Evolutionary conservation across 2,329 filamentous ascomycete genomes (phyloP), one percentile per base, ranked within the genome.

Genomic region (Clarireedia hainanense): DNA sequence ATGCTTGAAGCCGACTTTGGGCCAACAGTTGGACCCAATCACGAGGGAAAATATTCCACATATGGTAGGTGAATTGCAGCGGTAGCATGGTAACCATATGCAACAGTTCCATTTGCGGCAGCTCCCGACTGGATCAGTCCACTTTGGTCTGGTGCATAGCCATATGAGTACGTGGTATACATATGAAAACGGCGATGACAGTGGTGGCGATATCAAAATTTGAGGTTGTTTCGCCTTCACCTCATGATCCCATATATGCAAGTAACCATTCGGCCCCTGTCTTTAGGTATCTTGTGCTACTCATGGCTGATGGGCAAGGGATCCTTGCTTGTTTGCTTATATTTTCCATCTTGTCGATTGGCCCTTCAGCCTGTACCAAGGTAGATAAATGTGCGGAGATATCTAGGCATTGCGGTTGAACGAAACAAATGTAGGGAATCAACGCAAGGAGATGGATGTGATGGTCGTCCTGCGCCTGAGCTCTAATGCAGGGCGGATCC

Each of bases 181-280:
- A 47, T 49, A 40, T 49, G 17, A 4, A 23, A 43, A 23, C 17
- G 23, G n/a, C 30, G 12, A 12, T 12, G 30, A 34, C 12, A 12
- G 30, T 34, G 14, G 39, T 43, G 23, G 5, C 20, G 45, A 54
- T 27, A 43, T 42, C 36, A 4, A 49, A 52, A 42, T 48, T 54
- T 47, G 45, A 34, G 43, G 39, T 24, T 42, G 34, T 26, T 49
- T 40, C 9, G 45, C 47, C 48, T 45, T 36, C 30, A 49, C 52
- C 20, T 17, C 45, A 54, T 54, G 36, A 49, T 54, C 27, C 46
- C 36, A 54, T 54, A 54, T 54, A 43, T 43, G 52, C 45, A 54
- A 34, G 52, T 42, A 54, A 36, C 52, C 52, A 49, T 49, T 54
- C n/a, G 15, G 39, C 47, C 52, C 52, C 43, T 54, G 37, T 27